phyloP scores from a whole-genome alignment of 1,139 yeast species.

The Pichia sp. region DNA sequence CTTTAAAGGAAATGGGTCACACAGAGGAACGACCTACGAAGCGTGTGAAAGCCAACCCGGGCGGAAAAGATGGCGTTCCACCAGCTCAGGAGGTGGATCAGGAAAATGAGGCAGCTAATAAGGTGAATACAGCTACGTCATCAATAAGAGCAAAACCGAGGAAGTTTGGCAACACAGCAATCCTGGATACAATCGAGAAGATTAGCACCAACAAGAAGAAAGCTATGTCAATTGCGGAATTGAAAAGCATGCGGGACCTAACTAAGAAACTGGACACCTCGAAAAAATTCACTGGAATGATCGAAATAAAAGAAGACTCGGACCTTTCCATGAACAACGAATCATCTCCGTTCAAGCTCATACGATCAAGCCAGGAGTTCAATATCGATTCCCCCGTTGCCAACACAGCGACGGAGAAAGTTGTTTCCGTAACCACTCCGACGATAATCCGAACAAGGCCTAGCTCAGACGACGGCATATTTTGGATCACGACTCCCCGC shows the following conservation, averaged over 20 bases:
- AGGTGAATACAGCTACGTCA: not conserved
- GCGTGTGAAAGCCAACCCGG: not conserved
- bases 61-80: not conserved
- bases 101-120: not conserved
- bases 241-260: conserved; percentile 6
- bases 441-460: conserved; percentile 13
- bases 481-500: conserved; percentile 32
- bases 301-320: conserved; percentile 11
- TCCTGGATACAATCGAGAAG: conserved; percentile 8
- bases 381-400: conserved; percentile 7
- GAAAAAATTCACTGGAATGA: conserved; percentile 2
- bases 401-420: not conserved
- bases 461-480: conserved; percentile 33
- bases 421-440: conserved; percentile 2
- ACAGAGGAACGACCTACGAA: conserved; percentile 6
- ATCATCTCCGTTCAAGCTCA: conserved; percentile 14
- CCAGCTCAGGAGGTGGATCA: not conserved
- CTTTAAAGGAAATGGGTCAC: conserved; percentile 5
- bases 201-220: not conserved
- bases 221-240: conserved; percentile 12
- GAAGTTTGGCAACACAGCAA: not conserved
- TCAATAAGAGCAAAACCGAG: not conserved
- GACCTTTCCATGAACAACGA: conserved; percentile 8
- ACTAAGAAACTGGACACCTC: not conserved
- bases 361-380: conserved; percentile 17